Conservation (phyloP, 2,329 filamentous ascomycete species). For the Acarospora socialis region DNA sequence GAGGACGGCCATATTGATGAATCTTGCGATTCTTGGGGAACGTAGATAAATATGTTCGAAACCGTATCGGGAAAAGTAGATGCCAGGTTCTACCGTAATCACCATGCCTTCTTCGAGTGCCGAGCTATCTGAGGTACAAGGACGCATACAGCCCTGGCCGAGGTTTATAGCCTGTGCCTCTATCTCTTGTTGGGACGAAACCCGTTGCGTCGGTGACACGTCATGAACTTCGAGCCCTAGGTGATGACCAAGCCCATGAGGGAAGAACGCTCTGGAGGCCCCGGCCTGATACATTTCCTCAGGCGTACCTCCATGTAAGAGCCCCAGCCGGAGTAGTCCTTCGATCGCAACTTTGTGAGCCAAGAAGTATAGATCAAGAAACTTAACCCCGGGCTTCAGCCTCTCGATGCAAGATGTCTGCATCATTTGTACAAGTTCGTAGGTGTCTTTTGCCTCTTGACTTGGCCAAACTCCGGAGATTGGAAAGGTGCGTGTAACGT, state of each 20-base stretch:
- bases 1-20: constrained; percentile 27
- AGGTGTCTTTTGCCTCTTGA: constrained; percentile 56
- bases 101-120: neutral
- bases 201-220: too few species aligned
- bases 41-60: constrained; percentile 20
- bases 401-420: constrained; percentile 61
- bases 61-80: constrained; percentile 29
- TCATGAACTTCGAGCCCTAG: constrained; percentile 1
- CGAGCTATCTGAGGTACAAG: neutral
- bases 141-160: neutral
- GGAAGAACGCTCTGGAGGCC: constrained; percentile 27
- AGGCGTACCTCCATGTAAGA: constrained; percentile 50
- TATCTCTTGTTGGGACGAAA: neutral
- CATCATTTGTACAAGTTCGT: constrained; percentile 76
- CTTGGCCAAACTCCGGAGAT: constrained; percentile 49
- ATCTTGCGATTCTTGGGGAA: constrained; percentile 20
- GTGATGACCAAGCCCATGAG: constrained; percentile 43
- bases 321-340: constrained; percentile 60
- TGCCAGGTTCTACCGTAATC: neutral
- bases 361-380: constrained; percentile 67
- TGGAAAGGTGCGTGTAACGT: constrained; percentile 76
- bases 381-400: constrained; percentile 59
- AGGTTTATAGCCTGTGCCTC: neutral
- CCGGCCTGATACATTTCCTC: constrained; percentile 31
- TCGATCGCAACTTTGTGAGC: constrained; percentile 74